Evolutionary conservation across 257 asterid species (phyloP).

Genomic region (Nicotiana noctiflora): DNA sequence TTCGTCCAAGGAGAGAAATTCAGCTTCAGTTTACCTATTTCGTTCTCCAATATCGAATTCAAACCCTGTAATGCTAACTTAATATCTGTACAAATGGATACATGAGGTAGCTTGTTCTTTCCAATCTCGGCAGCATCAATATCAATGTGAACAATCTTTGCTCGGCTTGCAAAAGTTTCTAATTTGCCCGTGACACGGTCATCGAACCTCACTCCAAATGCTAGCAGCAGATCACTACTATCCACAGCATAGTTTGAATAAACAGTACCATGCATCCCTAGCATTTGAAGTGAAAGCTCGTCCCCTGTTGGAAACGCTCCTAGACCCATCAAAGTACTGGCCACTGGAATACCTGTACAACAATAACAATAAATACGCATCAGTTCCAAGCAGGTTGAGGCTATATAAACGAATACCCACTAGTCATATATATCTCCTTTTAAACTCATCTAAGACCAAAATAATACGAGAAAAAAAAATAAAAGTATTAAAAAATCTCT

Average conservation of each 20-base stretch:
- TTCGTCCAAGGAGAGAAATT: constrained; percentile 62
- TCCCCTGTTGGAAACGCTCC: constrained; percentile 66
- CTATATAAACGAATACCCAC: background rate
- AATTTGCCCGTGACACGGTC: constrained; percentile 82
- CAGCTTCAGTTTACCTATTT: constrained; percentile 15
- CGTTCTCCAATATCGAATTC: constrained; percentile 45
- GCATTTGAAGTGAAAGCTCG: constrained; percentile 59
- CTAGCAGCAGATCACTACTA: constrained; percentile 70
- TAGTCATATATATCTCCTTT: background rate
- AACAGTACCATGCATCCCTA: constrained; percentile 93
- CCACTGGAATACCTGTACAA: constrained; percentile 44
- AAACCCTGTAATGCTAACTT: constrained; percentile 47
- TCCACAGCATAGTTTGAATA: constrained; percentile 72
- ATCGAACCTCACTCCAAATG: constrained; percentile 81
- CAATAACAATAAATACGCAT: background rate
- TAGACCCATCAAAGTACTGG: constrained; percentile 74
- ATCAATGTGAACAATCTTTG: constrained; percentile 82
- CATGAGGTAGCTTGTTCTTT: constrained; percentile 72
- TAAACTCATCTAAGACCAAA: background rate
- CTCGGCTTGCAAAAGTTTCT: constrained; percentile 77
- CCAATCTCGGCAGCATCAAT: constrained; percentile 82
- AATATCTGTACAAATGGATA: constrained; percentile 65
- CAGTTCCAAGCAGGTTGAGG: background rate
- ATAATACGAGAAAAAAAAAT: too few species aligned
- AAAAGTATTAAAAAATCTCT: background rate